Percentiles rank a stretch among this genome's conserved stretches.
Evolutionary conservation across 306 rosid species (phyloP).

Genomic region (Purshia tridentata): DNA sequence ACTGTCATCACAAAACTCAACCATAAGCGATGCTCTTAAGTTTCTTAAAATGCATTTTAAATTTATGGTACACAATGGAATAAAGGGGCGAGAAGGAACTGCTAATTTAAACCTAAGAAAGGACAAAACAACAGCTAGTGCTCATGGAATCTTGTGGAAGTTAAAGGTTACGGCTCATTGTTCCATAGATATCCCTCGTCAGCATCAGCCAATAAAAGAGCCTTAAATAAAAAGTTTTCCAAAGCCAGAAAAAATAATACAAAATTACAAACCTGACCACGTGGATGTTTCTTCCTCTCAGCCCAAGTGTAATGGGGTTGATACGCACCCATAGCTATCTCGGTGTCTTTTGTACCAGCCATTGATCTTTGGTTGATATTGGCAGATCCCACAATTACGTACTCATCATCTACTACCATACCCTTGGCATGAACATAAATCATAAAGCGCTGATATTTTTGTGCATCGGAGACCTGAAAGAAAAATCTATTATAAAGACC

Average conservation of each 20-base stretch:
- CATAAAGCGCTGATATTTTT: conserved; percentile 63
- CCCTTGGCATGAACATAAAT: conserved; percentile 98
- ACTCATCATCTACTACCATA: conserved; percentile 87
- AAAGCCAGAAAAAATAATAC: neutral
- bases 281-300: conserved; percentile 53
- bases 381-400: conserved; percentile 86
- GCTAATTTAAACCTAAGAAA: neutral
- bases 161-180: neutral
- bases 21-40: neutral
- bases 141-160: neutral
- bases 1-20: neutral
- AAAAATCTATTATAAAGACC: conserved; percentile 18
- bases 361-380: conserved; percentile 95
- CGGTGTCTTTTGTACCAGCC: conserved; percentile 97
- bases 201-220: conserved; percentile 12
- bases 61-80: neutral
- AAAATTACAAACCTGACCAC: conserved; percentile 69
- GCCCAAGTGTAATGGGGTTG: conserved; percentile 88
- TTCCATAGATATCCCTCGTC: conserved; percentile 2
- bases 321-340: conserved; percentile 96
- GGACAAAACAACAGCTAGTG: neutral
- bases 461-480: conserved; percentile 49
- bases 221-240: conserved; percentile 1
- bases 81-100: neutral
- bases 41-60: neutral